phyloP scores from a whole-genome alignment of 768 basidiomycete species.

The Kondoa malvinella region DNA sequence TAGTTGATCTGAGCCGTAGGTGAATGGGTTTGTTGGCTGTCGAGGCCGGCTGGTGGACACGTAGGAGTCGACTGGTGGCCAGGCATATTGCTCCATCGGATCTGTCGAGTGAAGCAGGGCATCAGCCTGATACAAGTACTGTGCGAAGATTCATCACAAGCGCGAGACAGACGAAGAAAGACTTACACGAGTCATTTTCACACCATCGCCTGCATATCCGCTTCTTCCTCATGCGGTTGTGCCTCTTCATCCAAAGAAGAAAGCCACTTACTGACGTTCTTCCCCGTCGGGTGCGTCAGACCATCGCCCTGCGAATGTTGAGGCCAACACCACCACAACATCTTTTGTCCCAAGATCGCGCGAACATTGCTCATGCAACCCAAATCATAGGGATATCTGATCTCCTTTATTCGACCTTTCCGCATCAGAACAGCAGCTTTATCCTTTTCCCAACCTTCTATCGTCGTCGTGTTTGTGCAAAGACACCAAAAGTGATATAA shows the following conservation, averaged over 20 bases:
- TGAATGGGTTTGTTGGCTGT: slow-evolving; percentile 24
- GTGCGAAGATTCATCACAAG: no score
- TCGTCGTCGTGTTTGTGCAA: slow-evolving; percentile 71
- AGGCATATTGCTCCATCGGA: slow-evolving; percentile 16
- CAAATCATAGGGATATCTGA: slow-evolving; percentile 85
- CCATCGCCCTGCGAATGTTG: slow-evolving; percentile 24
- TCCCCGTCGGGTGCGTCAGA: slow-evolving; percentile 44
- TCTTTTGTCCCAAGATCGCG: slow-evolving; percentile 57
- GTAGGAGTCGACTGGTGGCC: slow-evolving; percentile 25
- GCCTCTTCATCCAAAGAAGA: slow-evolving; percentile 23
- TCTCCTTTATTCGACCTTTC: slow-evolving; percentile 68
- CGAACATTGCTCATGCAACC: slow-evolving; percentile 55
- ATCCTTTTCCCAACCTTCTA: slow-evolving; percentile 97
- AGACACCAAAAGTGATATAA: slow-evolving; percentile 72
- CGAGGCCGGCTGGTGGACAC: neutral
- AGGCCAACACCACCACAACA: slow-evolving; percentile 62
- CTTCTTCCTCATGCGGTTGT: neutral
- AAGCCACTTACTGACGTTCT: slow-evolving; percentile 29
- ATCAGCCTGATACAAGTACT: no score
- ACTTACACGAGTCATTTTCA: no score
- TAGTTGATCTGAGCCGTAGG: slow-evolving; percentile 30
- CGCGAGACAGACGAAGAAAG: no score
- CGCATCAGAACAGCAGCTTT: slow-evolving; percentile 70
- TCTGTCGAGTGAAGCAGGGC: no score
- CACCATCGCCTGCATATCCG: no score